These are phyloP conservation scores for Penicillium palitans DNA, from an alignment of 2,329 filamentous ascomycete species.

Conservation along the genomic window DNA sequence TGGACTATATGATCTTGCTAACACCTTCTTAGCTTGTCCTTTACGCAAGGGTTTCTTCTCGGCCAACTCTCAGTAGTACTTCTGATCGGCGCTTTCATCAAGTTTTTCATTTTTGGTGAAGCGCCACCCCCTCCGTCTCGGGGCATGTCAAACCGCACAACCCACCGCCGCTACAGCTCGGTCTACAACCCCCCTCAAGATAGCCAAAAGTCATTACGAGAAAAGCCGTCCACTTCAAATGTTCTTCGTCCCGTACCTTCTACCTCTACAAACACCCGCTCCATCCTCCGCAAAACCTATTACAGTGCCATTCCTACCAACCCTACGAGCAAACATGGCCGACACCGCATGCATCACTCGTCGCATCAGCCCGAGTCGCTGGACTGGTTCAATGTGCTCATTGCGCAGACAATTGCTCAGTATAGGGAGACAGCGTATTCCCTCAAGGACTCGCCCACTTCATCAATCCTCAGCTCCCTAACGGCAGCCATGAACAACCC, in stretches of 20 bases:
- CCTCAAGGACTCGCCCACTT: conserved; percentile 62
- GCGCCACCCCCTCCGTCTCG: conserved; percentile 79
- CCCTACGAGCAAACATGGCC: conserved; percentile 42
- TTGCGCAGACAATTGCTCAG: conserved; percentile 95
- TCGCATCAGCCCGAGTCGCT: conserved; percentile 94
- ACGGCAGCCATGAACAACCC: conserved; percentile 85
- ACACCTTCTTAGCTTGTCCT: conserved; percentile 65
- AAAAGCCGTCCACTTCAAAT: conserved; percentile 60
- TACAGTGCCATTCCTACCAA: conserved; percentile 66
- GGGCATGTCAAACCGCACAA: conserved; percentile 71
- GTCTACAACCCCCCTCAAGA: conserved; percentile 48
- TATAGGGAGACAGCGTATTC: conserved; percentile 89
- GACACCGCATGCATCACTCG: conserved; percentile 52
- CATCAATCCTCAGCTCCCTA: conserved; percentile 75
- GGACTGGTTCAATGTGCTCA: conserved; percentile 98
- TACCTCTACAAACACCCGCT: conserved; percentile 77
- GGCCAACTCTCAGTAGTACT: conserved; percentile 92
- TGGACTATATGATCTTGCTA: conserved; percentile 19
- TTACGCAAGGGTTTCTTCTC: conserved; percentile 89
- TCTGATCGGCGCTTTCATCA: conserved; percentile 91
- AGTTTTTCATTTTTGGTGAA: conserved; percentile 99
- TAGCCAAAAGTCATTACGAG: conserved; percentile 47
- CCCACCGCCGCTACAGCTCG: conserved; percentile 73
- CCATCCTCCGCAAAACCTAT: conserved; percentile 91
- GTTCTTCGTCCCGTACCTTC: conserved; percentile 71